These are phyloP conservation scores for Magnolia changhungtana DNA, from an alignment of 164 flowering plant genomes.

Conservation along the genomic window DNA sequence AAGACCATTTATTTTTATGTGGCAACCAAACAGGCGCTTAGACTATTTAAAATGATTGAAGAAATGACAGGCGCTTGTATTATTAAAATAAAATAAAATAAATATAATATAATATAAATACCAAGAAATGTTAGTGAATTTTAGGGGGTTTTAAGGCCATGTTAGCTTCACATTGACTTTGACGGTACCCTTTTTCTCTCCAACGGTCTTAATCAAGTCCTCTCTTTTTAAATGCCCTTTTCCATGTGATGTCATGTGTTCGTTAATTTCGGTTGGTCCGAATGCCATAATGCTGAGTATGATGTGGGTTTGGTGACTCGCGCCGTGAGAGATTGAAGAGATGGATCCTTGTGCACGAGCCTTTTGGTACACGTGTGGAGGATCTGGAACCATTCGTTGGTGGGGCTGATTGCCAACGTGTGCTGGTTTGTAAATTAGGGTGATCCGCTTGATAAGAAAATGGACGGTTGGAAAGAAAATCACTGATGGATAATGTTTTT, in stretches of 20 bases:
- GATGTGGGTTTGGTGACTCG: neutral
- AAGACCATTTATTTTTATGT: too few relatives aligned
- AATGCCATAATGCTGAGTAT: neutral
- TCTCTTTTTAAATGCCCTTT: conserved; percentile 9
- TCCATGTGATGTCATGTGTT: conserved; percentile 60
- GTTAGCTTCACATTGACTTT: neutral
- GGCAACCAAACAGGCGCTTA: too few relatives aligned
- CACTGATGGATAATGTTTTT: too few relatives aligned
- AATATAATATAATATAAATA: too few relatives aligned
- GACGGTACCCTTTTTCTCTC: neutral
- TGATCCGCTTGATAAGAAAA: too few relatives aligned
- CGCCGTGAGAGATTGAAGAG: neutral
- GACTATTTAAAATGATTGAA: conserved; percentile 4
- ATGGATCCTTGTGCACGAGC: neutral
- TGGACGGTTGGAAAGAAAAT: neutral
- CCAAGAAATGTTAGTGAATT: too few relatives aligned
- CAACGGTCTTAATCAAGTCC: conserved; percentile 12
- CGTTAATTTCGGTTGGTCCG: conserved; percentile 19
- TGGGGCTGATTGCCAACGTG: neutral
- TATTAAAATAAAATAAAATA: neutral
- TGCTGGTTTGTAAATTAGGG: neutral
- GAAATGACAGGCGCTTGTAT: neutral
- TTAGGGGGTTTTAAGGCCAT: neutral
- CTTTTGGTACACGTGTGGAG: neutral
- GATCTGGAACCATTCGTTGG: neutral